A percentile compares a stretch with the other conserved stretches of the same genome.
Conservation (phyloP, 495 filamentous ascomycete genomes). For the Recurvomyces mirabilis region DNA sequence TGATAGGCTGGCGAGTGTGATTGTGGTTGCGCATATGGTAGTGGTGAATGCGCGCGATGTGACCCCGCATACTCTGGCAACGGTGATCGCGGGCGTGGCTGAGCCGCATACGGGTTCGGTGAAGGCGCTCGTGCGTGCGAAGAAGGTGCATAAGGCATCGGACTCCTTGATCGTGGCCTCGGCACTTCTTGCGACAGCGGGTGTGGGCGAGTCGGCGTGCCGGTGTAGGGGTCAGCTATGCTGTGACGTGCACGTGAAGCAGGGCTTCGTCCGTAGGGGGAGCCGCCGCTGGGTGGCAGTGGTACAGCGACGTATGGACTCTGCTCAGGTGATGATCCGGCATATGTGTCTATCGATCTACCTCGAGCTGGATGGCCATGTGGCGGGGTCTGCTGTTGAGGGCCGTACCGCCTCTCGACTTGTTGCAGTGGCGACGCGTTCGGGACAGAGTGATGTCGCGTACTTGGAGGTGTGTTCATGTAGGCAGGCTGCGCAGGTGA, state of each 20-base stretch:
- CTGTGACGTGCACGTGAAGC: conserved; percentile 5
- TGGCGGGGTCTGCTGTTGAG: background rate
- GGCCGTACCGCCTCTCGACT: conserved; percentile 7
- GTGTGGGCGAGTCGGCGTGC: conserved; percentile 21
- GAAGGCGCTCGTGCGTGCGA: background rate
- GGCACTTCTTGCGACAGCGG: conserved; percentile 24
- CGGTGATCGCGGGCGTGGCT: background rate
- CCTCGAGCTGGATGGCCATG: conserved; percentile 4
- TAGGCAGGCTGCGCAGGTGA: background rate
- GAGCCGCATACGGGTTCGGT: too few relatives aligned
- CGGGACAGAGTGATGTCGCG: conserved; percentile 15
- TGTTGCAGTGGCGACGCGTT: conserved; percentile 9
- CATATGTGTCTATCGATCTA: conserved; percentile 12
- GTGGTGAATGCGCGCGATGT: conserved; percentile 9
- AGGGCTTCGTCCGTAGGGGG: background rate
- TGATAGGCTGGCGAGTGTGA: too few relatives aligned
- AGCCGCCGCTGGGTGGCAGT: background rate
- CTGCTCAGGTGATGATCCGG: conserved; percentile 6
- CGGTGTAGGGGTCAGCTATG: conserved; percentile 13
- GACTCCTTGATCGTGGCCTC: conserved; percentile 15
- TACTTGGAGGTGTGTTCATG: conserved; percentile 11
- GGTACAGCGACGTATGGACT: conserved; percentile 2
- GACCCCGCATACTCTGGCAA: conserved; percentile 9
- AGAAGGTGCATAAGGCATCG: conserved; percentile 1
- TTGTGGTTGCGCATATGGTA: conserved; percentile 15